These are phyloP conservation scores for Cupressus sempervirens DNA, from an alignment of 75 land plant species.

Conservation along the genomic window DNA sequence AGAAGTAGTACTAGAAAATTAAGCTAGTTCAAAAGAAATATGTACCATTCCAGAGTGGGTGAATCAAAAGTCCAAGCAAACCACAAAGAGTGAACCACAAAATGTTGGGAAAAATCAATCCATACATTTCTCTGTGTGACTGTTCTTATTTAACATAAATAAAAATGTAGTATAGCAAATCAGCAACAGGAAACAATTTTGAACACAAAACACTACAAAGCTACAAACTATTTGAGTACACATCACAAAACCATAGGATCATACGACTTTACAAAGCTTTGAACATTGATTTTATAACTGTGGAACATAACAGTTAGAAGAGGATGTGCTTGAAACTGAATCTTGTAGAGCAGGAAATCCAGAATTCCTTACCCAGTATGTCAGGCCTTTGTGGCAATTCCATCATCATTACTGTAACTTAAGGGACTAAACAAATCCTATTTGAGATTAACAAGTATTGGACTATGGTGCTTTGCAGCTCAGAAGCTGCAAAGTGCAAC, in stretches of 20 bases:
- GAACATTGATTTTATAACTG: no score
- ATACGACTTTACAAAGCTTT: no score
- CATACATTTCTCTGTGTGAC: background rate
- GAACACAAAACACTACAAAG: background rate
- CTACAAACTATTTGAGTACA: background rate
- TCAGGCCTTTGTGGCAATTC: no score
- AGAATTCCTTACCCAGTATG: no score
- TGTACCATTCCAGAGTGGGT: background rate
- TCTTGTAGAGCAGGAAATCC: no score
- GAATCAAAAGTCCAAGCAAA: background rate
- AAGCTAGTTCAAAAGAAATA: background rate
- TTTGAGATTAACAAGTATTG: no score
- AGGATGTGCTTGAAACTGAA: no score
- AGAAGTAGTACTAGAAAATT: background rate
- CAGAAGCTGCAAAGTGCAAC: no score
- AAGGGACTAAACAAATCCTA: no score
- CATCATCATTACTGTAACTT: no score
- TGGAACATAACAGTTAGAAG: no score
- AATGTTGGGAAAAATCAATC: background rate
- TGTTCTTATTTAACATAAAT: background rate
- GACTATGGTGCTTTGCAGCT: no score
- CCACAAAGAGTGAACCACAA: background rate
- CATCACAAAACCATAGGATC: background rate
- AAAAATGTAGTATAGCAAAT: background rate
- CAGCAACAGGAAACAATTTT: background rate